phyloP scores from a whole-genome alignment of 2,329 filamentous ascomycete species.

The Camptophora hylomeconis region DNA sequence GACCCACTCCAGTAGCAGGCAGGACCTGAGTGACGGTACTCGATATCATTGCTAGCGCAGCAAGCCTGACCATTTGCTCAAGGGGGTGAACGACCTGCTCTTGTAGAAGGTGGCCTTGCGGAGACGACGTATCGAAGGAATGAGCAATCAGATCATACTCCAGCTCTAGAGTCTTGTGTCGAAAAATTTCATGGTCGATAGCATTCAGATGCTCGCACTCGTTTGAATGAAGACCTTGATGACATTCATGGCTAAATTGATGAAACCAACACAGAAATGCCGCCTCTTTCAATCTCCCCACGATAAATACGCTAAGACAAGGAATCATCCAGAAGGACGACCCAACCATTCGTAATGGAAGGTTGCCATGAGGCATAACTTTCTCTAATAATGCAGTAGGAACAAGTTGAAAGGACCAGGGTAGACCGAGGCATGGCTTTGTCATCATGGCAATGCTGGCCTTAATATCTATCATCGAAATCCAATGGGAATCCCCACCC shows the following conservation, averaged over 20 bases:
- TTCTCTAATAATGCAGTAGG: slow-evolving; percentile 18
- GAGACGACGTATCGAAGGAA: slow-evolving; percentile 7
- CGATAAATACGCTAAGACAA: slow-evolving; percentile 22
- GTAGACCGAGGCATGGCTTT: slow-evolving; percentile 23
- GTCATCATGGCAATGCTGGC: slow-evolving; percentile 22
- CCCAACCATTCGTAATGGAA: slow-evolving; percentile 18
- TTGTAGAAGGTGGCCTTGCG: no score
- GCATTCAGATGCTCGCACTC: no score
- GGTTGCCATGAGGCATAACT: slow-evolving; percentile 19
- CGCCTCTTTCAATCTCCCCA: slow-evolving; percentile 17
- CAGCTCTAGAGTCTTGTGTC: slow-evolving; percentile 22
- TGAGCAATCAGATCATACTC: slow-evolving; percentile 28
- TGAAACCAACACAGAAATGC: slow-evolving; percentile 22
- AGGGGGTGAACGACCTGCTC: slow-evolving; percentile 9
- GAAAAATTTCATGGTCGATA: slow-evolving; percentile 21
- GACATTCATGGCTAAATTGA: no score
- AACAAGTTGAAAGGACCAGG: slow-evolving; percentile 22
- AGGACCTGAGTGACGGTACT: slow-evolving; percentile 10
- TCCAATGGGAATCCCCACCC: slow-evolving; percentile 19
- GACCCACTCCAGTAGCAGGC: slow-evolving; percentile 10
- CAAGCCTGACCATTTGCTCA: slow-evolving; percentile 11
- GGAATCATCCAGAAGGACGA: slow-evolving; percentile 19
- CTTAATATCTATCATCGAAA: slow-evolving; percentile 24
- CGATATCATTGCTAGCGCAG: slow-evolving; percentile 10
- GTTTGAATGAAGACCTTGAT: no score